Conservation (phyloP, 164 flowering plant species). For the Macadamia tetraphylla region DNA sequence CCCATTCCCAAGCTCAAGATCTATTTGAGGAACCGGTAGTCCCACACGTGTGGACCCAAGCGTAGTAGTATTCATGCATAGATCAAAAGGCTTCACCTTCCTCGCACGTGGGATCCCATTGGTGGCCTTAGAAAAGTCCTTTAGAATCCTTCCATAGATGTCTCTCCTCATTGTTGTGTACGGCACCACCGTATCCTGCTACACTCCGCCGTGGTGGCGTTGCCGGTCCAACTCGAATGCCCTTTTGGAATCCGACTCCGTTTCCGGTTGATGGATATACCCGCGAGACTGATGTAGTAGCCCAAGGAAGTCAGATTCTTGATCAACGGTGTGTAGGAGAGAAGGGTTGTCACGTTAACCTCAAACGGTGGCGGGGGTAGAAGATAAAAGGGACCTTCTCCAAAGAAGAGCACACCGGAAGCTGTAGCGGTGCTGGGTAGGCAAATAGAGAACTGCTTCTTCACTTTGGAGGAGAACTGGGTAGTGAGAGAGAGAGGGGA, state of each 20-base stretch:
- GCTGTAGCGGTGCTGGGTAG: slow-evolving; percentile 18
- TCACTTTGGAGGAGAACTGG: slow-evolving; percentile 14
- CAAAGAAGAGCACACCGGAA: slow-evolving; percentile 29
- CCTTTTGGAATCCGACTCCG: slow-evolving; percentile 1
- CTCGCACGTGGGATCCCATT: slow-evolving; percentile 26
- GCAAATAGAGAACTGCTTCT: slow-evolving; percentile 28
- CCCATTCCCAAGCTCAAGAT: slow-evolving; percentile 14
- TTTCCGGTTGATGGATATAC: slow-evolving; percentile 16
- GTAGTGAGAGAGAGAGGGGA: slow-evolving; percentile 19
- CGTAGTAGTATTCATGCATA: slow-evolving; percentile 24
- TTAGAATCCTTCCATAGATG: background rate
- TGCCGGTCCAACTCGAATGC: slow-evolving; percentile 12
- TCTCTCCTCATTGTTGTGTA: slow-evolving; percentile 29
- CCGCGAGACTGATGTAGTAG: slow-evolving; percentile 24
- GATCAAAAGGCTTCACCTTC: slow-evolving; percentile 27
- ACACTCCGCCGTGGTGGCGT: slow-evolving; percentile 22
- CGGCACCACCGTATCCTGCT: slow-evolving; percentile 32
- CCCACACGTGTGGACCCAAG: slow-evolving; percentile 27
- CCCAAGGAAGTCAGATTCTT: slow-evolving; percentile 13
- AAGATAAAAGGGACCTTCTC: slow-evolving; percentile 26
- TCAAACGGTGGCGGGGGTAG: slow-evolving; percentile 9
- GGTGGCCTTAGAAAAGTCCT: slow-evolving; percentile 20
- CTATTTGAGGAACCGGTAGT: slow-evolving; percentile 13
- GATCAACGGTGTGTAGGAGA: slow-evolving; percentile 25
- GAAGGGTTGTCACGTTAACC: slow-evolving; percentile 7